Evolutionary conservation across 2,329 filamentous ascomycete genomes (phyloP).

Genomic region (Fusarium multiceps): DNA sequence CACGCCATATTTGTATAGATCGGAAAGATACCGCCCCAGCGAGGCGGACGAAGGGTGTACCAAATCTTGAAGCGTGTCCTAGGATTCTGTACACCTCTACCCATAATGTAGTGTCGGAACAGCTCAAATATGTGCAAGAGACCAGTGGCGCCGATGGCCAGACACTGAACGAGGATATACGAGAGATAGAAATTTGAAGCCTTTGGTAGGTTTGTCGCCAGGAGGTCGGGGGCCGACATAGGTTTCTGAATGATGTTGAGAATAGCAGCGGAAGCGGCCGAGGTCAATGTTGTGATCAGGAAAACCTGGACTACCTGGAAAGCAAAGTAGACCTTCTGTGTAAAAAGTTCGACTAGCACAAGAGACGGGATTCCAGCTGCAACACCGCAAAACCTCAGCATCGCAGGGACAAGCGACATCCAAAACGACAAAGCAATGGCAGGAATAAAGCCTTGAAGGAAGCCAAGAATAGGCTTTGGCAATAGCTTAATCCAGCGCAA

Average conservation of each 20-base stretch:
- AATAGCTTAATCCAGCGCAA: conserved; percentile 78
- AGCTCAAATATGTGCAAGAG: conserved; percentile 79
- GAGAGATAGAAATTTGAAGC: conserved; percentile 94
- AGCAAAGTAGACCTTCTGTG: conserved; percentile 90
- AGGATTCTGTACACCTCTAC: conserved; percentile 80
- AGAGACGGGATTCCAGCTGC: conserved; percentile 82
- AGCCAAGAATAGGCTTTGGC: conserved; percentile 77
- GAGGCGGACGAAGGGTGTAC: conserved; percentile 76
- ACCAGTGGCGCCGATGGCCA: conserved; percentile 79
- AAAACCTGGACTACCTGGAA: conserved; percentile 95
- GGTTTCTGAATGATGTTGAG: conserved; percentile 73
- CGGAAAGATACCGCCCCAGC: conserved; percentile 87
- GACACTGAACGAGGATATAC: conserved; percentile 92
- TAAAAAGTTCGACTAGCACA: conserved; percentile 85
- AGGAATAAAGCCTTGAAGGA: conserved; percentile 87
- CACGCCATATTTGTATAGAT: conserved; percentile 84
- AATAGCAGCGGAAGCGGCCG: conserved; percentile 78
- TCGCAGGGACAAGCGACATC: conserved; percentile 85
- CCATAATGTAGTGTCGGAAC: conserved; percentile 65
- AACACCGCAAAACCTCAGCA: conserved; percentile 84
- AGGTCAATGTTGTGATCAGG: conserved; percentile 84
- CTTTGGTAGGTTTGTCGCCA: conserved; percentile 80
- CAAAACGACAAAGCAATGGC: conserved; percentile 81
- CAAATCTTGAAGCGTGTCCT: conserved; percentile 83
- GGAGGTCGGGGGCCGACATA: conserved; percentile 67